A percentile compares a stretch with the other conserved stretches of the same genome.
Conservation (phyloP, 1,139 yeast genomes). For the Debaryomyces sp. region DNA sequence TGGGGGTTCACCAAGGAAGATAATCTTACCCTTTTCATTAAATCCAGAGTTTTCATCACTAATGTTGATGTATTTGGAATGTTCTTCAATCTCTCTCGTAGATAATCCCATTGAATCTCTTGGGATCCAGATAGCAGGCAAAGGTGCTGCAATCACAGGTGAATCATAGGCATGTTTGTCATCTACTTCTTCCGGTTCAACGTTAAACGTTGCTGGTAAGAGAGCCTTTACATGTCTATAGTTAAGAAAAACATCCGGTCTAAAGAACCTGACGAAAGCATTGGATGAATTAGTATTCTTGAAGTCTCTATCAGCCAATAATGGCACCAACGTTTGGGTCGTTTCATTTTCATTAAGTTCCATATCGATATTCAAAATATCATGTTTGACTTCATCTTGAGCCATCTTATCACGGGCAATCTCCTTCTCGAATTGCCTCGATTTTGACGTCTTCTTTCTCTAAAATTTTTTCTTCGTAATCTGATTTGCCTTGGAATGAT, state of each 20-base stretch:
- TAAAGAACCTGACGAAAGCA: slow-evolving; percentile 49
- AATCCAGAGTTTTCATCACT: slow-evolving; percentile 70
- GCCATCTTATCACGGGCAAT: slow-evolving; percentile 20
- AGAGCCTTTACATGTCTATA: slow-evolving; percentile 55
- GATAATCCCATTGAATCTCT: slow-evolving; percentile 84
- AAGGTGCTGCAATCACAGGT: slow-evolving; percentile 68
- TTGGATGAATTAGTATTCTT: slow-evolving; percentile 33
- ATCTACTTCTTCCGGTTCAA: slow-evolving; percentile 32
- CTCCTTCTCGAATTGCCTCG: slow-evolving; percentile 15
- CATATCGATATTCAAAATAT: slow-evolving; percentile 23
- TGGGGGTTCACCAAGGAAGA: slow-evolving; percentile 65
- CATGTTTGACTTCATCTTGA: slow-evolving; percentile 23
- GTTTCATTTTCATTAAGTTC: slow-evolving; percentile 12
- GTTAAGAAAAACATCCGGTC: slow-evolving; percentile 68
- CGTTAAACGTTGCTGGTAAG: slow-evolving; percentile 53
- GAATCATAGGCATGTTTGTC: slow-evolving; percentile 56
- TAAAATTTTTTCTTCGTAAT: slow-evolving; percentile 38
- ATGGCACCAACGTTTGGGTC: slow-evolving; percentile 32
- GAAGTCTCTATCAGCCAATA: slow-evolving; percentile 58
- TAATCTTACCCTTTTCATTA: slow-evolving; percentile 57
- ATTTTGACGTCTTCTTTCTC: slow-evolving; percentile 15
- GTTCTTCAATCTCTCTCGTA: slow-evolving; percentile 53
- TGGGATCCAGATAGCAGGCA: slow-evolving; percentile 88
- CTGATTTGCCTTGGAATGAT: slow-evolving; percentile 46
- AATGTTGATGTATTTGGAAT: slow-evolving; percentile 48